Evolutionary conservation across 1,139 yeast genomes (phyloP), one percentile per base, ranked within the genome.

Genomic region (Yamadazyma triangularis): DNA sequence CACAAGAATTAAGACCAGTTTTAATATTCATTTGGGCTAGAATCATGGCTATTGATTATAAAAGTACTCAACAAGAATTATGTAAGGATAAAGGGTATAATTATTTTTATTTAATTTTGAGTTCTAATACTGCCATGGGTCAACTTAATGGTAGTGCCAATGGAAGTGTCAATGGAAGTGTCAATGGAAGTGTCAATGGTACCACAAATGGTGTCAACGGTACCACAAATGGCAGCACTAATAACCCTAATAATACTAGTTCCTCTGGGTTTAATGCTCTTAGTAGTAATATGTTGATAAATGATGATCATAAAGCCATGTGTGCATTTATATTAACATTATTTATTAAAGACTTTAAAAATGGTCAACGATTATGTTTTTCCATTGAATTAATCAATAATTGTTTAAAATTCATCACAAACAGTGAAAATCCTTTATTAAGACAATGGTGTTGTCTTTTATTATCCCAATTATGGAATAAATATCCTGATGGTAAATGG

Each of bases 21-120:
- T 61, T 91, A 36, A 91, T 93, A 2, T 93, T 89, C 47, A 91
- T 91, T 35, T 91, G 99, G 99, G 96, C 97, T 0, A 69, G 98
- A 44, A 87, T 91, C 15, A 86, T 91, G 94, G 93, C 97, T 3
- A 94, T 91, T 14, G 97, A 91, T 55, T 82, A 83, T 50, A 75
- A 77, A 40, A 83, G 85, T 46, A 88, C 96, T 2, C 98, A 93
- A 51, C 88, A 83, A 42, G 99, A 91, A 50, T 69, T 91, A 26
- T 75, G 93, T 43, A 88, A 89, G 47, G 97, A 91, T 49, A 84
- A 82, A 48, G 96, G 96, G 0, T 91, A 79, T 56, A 79, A 80
- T 45, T 93, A 91, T 55, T 91, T 91, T 51, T 78, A 87, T 33
- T 77, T 80, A 40, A 86, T 91, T 47, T 62, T 91, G 40, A 48